These are phyloP conservation scores for Fraxinus floribunda DNA, from an alignment of 305 asterid species.

Conservation along the genomic window DNA sequence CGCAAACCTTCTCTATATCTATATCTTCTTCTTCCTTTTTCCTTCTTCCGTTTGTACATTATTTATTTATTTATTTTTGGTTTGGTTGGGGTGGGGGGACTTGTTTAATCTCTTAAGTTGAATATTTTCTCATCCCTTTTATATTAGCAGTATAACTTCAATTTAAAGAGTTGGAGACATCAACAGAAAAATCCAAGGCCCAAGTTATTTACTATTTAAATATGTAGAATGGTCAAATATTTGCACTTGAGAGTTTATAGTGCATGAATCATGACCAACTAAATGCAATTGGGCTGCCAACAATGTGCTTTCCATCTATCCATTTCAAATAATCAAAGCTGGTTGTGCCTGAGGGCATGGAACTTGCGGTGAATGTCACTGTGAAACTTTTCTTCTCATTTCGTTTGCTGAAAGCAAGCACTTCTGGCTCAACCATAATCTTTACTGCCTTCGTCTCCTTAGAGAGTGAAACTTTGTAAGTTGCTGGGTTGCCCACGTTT, in stretches of 20 bases:
- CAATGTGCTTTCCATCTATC: conserved; percentile 66
- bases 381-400: conserved; percentile 60
- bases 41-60: too few species aligned
- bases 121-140: neutral
- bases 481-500: conserved; percentile 57
- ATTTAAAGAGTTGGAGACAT: neutral
- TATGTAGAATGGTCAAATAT: conserved; percentile 15
- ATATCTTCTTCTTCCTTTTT: too few species aligned
- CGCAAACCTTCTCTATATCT: too few species aligned
- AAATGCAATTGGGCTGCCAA: conserved; percentile 65
- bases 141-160: neutral
- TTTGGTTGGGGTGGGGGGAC: neutral
- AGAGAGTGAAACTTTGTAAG: conserved; percentile 49
- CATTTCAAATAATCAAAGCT: conserved; percentile 66
- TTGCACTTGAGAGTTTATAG: conserved; percentile 28
- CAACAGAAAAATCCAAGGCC: conserved; percentile 10
- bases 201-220: conserved; percentile 2
- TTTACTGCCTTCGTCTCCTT: conserved; percentile 41
- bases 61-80: too few species aligned
- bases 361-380: conserved; percentile 60
- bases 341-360: conserved; percentile 69
- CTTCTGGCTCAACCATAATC: conserved; percentile 52
- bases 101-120: neutral
- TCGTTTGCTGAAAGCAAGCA: conserved; percentile 39
- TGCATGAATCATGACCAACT: conserved; percentile 51